phyloP scores from a whole-genome alignment of 805 yeast species.

The Monosporozyma aerobia region DNA sequence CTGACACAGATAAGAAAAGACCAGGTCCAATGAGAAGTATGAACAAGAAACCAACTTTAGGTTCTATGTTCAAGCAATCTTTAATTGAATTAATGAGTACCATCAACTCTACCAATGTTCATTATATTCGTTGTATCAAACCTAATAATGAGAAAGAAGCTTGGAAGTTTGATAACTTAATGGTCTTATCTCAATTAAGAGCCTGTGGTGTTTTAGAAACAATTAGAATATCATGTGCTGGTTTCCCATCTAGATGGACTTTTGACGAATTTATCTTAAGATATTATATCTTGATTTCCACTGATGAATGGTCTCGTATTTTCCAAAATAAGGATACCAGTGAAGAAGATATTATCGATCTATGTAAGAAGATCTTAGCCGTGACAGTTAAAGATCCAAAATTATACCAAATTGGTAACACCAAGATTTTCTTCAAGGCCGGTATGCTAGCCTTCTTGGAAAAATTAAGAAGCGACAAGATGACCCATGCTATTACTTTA shows the following conservation, averaged over 20 bases:
- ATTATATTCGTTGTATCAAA: slow-evolving; percentile 93
- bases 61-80: slow-evolving; percentile 87
- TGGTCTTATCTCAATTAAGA: slow-evolving; percentile 90
- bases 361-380: slow-evolving; percentile 60
- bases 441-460: slow-evolving; percentile 93
- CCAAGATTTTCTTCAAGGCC: slow-evolving; percentile 91
- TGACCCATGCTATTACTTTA: slow-evolving; percentile 66
- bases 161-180: slow-evolving; percentile 90
- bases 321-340: slow-evolving; percentile 40
- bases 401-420: slow-evolving; percentile 83
- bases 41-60: slow-evolving; percentile 81
- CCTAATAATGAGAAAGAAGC: slow-evolving; percentile 92
- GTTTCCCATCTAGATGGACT: slow-evolving; percentile 94
- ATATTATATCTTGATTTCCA: slow-evolving; percentile 72
- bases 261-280: slow-evolving; percentile 87
- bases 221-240: slow-evolving; percentile 92
- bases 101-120: slow-evolving; percentile 89
- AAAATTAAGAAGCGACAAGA: slow-evolving; percentile 70
- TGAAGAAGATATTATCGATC: slow-evolving; percentile 47
- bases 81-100: slow-evolving; percentile 88
- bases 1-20: slow-evolving; percentile 29
- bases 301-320: slow-evolving; percentile 57
- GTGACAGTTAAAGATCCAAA: slow-evolving; percentile 53
- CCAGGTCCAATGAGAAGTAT: slow-evolving; percentile 39
- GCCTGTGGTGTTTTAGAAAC: slow-evolving; percentile 99